These are phyloP conservation scores for Xylariaceae sp. DNA, from an alignment of 2,329 filamentous ascomycete genomes.

Conservation along the genomic window DNA sequence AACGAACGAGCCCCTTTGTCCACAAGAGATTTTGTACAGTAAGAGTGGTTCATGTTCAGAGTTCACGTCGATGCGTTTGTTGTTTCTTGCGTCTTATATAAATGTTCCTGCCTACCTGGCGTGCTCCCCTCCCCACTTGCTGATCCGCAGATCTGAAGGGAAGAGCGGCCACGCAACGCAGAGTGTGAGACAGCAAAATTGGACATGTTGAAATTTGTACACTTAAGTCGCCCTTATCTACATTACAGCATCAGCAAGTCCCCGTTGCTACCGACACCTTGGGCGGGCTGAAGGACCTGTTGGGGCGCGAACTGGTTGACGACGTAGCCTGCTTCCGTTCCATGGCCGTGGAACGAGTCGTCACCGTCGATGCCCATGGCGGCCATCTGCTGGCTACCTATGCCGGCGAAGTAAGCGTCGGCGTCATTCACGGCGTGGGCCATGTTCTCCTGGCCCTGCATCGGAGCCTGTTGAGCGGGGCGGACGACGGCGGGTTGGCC, in stretches of 20 bases:
- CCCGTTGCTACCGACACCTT: slow-evolving; percentile 61
- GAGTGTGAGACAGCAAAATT: too few relatives aligned
- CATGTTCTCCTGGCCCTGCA: slow-evolving; percentile 43
- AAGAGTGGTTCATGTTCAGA: too few relatives aligned
- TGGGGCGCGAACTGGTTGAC: slow-evolving; percentile 81
- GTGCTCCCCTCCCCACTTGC: too few relatives aligned
- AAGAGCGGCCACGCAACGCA: too few relatives aligned
- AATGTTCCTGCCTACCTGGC: too few relatives aligned
- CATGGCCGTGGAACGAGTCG: slow-evolving; percentile 54
- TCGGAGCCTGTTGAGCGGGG: slow-evolving; percentile 30
- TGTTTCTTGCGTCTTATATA: too few relatives aligned
- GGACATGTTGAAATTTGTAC: too few relatives aligned
- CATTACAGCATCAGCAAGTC: slow-evolving; percentile 64
- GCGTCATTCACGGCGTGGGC: slow-evolving; percentile 76
- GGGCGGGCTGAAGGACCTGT: slow-evolving; percentile 67
- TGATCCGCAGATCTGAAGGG: too few relatives aligned
- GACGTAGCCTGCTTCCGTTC: slow-evolving; percentile 57
- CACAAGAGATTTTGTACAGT: too few relatives aligned
- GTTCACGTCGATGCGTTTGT: too few relatives aligned
- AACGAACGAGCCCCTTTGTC: too few relatives aligned
- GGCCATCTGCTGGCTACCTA: slow-evolving; percentile 71
- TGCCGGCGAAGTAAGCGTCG: slow-evolving; percentile 81
- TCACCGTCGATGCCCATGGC: slow-evolving; percentile 64
- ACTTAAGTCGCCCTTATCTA: too few relatives aligned
- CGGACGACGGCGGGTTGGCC: slow-evolving; percentile 50